phyloP scores from a whole-genome alignment of 2,329 filamentous ascomycete species.

The Paraphoma sp. region DNA sequence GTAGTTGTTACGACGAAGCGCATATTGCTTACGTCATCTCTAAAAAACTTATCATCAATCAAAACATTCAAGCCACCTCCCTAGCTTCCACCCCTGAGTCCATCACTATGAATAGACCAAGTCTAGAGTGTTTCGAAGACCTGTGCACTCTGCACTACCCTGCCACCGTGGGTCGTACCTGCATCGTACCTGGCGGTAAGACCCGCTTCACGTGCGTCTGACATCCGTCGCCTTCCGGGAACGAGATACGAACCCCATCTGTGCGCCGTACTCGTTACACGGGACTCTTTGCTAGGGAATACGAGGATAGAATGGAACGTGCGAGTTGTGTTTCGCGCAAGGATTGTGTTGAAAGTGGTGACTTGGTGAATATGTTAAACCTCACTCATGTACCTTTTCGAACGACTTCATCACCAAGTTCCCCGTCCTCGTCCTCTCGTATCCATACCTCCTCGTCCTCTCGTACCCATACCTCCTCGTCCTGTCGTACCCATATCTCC shows the following conservation, averaged over 20 bases:
- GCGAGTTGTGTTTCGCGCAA: too few species aligned
- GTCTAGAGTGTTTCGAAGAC: too few species aligned
- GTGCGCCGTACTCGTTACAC: not conserved
- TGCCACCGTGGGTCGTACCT: not conserved
- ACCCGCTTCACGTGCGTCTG: constrained; percentile 1
- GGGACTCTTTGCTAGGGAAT: not conserved
- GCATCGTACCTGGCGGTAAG: not conserved
- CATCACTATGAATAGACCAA: too few species aligned
- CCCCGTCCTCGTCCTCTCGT: too few species aligned
- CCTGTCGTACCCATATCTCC: too few species aligned
- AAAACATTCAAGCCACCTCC: not conserved
- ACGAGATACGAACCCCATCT: not conserved
- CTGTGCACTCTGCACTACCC: not conserved
- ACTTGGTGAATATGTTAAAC: too few species aligned
- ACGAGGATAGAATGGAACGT: not conserved
- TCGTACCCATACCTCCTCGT: too few species aligned
- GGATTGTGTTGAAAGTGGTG: too few species aligned
- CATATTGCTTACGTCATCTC: not conserved
- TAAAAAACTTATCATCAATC: not conserved
- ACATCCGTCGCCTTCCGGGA: constrained; percentile 3
- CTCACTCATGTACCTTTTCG: too few species aligned
- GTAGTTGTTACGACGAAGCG: not conserved
- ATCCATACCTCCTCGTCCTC: too few species aligned
- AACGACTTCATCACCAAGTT: too few species aligned
- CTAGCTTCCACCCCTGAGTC: not conserved